These are phyloP conservation scores for Suillus clintonianus DNA, from an alignment of 768 basidiomycete species.

Conservation along the genomic window DNA sequence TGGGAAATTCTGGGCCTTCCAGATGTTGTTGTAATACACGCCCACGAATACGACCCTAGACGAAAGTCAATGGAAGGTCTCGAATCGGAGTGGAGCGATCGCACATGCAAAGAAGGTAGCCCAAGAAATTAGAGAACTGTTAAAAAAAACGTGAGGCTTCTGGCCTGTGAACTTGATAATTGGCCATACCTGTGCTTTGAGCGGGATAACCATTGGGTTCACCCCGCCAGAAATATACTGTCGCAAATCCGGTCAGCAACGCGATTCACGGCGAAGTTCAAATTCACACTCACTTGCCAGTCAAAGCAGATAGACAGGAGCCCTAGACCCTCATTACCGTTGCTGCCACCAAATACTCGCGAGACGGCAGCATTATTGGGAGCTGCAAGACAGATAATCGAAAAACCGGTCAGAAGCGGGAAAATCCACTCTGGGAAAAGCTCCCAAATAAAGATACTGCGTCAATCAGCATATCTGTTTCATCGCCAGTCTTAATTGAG, in stretches of 20 bases:
- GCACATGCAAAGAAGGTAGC: conserved; percentile 52
- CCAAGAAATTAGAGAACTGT: conserved; percentile 45
- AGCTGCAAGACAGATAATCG: conserved; percentile 61
- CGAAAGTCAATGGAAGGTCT: neutral
- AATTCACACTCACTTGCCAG: conserved; percentile 33
- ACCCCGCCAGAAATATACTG: conserved; percentile 29
- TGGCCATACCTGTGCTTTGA: conserved; percentile 40
- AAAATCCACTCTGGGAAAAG: conserved; percentile 40
- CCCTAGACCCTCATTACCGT: conserved; percentile 70
- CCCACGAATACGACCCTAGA: conserved; percentile 23
- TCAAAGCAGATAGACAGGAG: conserved; percentile 63
- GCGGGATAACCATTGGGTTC: conserved; percentile 52
- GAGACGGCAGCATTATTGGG: conserved; percentile 53
- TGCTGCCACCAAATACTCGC: conserved; percentile 65
- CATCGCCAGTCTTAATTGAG: neutral
- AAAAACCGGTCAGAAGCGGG: conserved; percentile 64
- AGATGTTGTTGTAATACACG: conserved; percentile 44
- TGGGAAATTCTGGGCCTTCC: conserved; percentile 57
- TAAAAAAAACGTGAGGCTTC: neutral
- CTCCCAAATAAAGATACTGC: conserved; percentile 34
- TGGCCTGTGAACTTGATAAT: neutral
- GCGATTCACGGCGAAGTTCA: conserved; percentile 16
- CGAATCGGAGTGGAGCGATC: conserved; percentile 4
- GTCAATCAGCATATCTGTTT: conserved; percentile 4
- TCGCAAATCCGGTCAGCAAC: neutral